Percentiles rank a stretch among this genome's conserved stretches.
phyloP scores from a whole-genome alignment of 2,329 filamentous ascomycete genomes.

The Colletotrichum musae region DNA sequence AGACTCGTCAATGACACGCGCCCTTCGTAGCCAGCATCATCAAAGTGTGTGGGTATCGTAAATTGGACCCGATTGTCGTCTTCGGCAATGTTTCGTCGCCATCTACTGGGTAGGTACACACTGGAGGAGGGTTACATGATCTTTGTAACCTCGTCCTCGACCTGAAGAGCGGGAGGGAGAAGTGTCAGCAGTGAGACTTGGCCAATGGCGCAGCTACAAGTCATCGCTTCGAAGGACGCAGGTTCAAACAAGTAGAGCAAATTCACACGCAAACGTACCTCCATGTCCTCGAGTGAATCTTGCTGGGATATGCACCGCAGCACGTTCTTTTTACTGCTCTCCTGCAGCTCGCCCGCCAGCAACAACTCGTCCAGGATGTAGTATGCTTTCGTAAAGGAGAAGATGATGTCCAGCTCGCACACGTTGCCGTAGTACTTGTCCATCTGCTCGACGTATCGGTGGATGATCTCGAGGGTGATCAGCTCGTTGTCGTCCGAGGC shows the following conservation, averaged over 20 bases:
- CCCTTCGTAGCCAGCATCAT: conserved; percentile 15
- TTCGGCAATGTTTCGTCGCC: conserved; percentile 28
- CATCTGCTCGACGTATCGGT: conserved; percentile 99
- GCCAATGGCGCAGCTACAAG: conserved; percentile 34
- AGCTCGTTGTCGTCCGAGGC: conserved; percentile 98
- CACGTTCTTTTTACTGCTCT: conserved; percentile 99
- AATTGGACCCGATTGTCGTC: conserved; percentile 18
- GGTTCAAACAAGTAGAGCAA: neutral
- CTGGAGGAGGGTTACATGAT: conserved; percentile 76
- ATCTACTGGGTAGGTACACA: conserved; percentile 31
- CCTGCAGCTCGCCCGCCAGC: conserved; percentile 95
- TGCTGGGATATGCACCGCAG: conserved; percentile 96
- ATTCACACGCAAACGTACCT: conserved; percentile 77
- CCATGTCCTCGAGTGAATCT: conserved; percentile 98
- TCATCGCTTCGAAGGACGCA: conserved; percentile 16
- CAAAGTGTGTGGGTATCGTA: conserved; percentile 17
- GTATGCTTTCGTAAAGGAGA: conserved; percentile 99
- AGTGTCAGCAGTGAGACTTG: conserved; percentile 60
- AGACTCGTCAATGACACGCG: conserved; percentile 33
- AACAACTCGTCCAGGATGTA: conserved; percentile 98
- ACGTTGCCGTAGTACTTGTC: conserved; percentile 99
- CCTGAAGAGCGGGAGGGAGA: conserved; percentile 68
- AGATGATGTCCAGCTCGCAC: conserved; percentile 99
- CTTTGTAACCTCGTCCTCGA: conserved; percentile 91
- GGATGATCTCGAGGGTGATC: conserved; percentile 98